Evolutionary conservation across 208 protist genomes (phyloP).

Genomic region (Borovskyia barvae): DNA sequence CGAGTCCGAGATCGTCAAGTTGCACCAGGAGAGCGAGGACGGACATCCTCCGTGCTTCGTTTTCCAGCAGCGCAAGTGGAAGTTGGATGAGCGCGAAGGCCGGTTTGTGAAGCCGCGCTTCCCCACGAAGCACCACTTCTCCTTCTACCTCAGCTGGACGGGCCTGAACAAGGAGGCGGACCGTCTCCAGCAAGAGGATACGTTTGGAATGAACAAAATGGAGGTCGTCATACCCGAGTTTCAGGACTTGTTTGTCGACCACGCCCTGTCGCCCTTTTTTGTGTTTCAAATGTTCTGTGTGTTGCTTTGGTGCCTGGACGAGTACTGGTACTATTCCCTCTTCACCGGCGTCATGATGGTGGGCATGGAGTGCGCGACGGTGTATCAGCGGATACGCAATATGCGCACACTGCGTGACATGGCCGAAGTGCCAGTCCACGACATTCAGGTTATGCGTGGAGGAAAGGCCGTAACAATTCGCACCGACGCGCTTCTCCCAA

Average conservation of each 20-base stretch:
- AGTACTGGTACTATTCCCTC: conserved; percentile 98
- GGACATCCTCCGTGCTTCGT: conserved; percentile 74
- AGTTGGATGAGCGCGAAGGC: conserved; percentile 53
- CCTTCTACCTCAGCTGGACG: conserved; percentile 70
- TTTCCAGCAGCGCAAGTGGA: conserved; percentile 92
- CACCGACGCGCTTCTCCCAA: conserved; percentile 88
- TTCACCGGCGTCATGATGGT: conserved; percentile 98
- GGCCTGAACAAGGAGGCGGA: conserved; percentile 58
- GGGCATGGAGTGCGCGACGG: conserved; percentile 95
- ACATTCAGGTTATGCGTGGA: conserved; percentile 71
- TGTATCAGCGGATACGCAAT: conserved; percentile 93
- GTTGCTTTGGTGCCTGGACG: conserved; percentile 95
- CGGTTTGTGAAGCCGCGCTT: conserved; percentile 86
- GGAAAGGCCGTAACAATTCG: conserved; percentile 52
- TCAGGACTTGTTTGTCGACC: conserved; percentile 94
- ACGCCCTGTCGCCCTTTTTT: conserved; percentile 97
- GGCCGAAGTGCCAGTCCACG: conserved; percentile 84
- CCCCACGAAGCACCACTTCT: conserved; percentile 72
- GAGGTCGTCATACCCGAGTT: conserved; percentile 96
- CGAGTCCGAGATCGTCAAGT: conserved; percentile 79
- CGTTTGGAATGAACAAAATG: conserved; percentile 88
- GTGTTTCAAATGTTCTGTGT: conserved; percentile 99
- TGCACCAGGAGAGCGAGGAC: conserved; percentile 55
- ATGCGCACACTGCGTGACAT: conserved; percentile 92
- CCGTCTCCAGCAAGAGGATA: conserved; percentile 55